Percentiles rank a stretch among this genome's conserved stretches.
These are phyloP conservation scores for Phytophthora pseudosyringae DNA, from an alignment of 352 stramenopile species.

Conservation along the genomic window DNA sequence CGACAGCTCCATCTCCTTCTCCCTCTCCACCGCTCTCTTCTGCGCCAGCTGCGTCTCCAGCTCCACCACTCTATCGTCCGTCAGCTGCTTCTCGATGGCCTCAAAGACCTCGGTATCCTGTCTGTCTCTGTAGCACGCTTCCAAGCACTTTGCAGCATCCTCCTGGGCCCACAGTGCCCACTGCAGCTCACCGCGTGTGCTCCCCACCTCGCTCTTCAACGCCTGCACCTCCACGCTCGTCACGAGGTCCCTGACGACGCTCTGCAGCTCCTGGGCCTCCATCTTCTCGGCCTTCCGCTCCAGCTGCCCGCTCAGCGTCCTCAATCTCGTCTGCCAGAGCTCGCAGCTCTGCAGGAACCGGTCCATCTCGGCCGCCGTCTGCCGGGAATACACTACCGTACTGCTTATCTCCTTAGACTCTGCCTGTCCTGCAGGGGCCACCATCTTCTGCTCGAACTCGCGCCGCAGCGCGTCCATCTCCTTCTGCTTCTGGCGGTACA, in stretches of 20 bases:
- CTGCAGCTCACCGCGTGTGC: constrained; percentile 23
- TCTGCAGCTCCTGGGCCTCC: constrained; percentile 40
- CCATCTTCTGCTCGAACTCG: constrained; percentile 31
- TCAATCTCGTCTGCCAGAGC: constrained; percentile 40
- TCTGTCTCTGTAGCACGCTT: constrained; percentile 13
- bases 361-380: constrained; percentile 41
- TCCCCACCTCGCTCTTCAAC: constrained; percentile 11
- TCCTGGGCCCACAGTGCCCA: constrained; percentile 25
- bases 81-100: constrained; percentile 54
- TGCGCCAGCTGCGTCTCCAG: constrained; percentile 59
- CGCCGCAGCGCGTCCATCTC: constrained; percentile 31
- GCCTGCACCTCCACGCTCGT: constrained; percentile 36
- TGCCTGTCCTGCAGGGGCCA: constrained; percentile 23
- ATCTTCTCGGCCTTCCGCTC: constrained; percentile 16
- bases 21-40: constrained; percentile 41
- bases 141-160: constrained; percentile 23
- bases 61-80: constrained; percentile 59
- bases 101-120: constrained; percentile 50
- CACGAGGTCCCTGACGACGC: constrained; percentile 45
- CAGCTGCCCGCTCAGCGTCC: constrained; percentile 25
- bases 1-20: constrained; percentile 52
- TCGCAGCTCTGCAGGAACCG: constrained; percentile 40
- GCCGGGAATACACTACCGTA: constrained; percentile 1
- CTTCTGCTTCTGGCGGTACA: constrained; percentile 45
- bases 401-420: constrained; percentile 3